Base-by-base conservation (phyloP, 768 basidiomycete species). In the Xerocomellus amylosporus region DNA sequence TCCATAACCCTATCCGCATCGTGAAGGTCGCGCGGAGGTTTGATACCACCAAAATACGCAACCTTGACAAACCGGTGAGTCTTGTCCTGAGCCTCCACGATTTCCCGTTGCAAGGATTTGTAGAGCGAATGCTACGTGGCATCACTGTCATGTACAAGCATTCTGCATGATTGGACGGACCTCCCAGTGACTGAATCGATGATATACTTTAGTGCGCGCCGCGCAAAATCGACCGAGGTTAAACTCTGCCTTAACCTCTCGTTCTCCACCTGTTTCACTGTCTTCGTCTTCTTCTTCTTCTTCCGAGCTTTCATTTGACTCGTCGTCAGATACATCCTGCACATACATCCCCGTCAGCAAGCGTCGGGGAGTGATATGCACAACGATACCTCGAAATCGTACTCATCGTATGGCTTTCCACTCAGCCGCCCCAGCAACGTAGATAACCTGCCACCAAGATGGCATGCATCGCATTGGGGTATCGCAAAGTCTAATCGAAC, bases 161-260 rank as follows among this genome's bases (percentile, higher is more conserved):
- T 17, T 22, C 15, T 36, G 34, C 14, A 34, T 33, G 28, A 58
- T 42, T 34, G 52, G 37, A 71, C 78, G 53, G 56, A 90, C 90
- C 83, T 91, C 90, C 90, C 90, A 93, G 62, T 93, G 90, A 19
- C 78, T 79, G 62, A 92, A 84, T 49, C 77, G 70, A 63, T 93
- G 90, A 61, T 81, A 93, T 17, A 84, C 81, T 48, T 68, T 72
- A 3, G 85, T 84, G 48, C 90, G 79, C 45, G 73, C 73, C 3
- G 86, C 90, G 66, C 90, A 93, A 64, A 90, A 92, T 33, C 87
- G 80, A n/a, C 90, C 90, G 5, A 93, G 76, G 60, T 84, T 70
- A 60, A 86, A 85, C 58, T 81, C 78, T 51, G 47, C 65, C 61
- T 49, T 64, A 31, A 53, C 39, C 10, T 51, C 44, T 34, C 47